Percentiles rank a stretch among this genome's conserved stretches.
phyloP scores from a whole-genome alignment of 495 filamentous ascomycete genomes.

The Penicillium egyptiacum region DNA sequence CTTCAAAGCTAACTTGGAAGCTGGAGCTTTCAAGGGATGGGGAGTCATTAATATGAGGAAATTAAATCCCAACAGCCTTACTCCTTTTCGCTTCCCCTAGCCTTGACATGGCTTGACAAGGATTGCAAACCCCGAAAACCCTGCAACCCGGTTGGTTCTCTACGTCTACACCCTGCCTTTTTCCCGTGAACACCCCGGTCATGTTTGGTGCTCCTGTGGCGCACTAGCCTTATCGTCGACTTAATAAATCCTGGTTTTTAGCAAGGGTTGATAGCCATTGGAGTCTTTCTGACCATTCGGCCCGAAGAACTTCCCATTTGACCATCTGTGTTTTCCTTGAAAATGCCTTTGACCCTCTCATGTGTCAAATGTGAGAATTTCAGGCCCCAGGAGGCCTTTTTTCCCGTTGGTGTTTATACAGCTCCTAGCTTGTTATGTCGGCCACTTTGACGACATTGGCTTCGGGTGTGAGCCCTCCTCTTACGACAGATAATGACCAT shows the following conservation, averaged over 20 bases:
- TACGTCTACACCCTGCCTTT: too few species aligned
- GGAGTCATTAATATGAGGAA: too few species aligned
- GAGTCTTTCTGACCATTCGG: neutral
- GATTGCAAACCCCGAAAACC: too few species aligned
- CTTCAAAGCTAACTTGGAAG: neutral
- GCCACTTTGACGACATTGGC: neutral
- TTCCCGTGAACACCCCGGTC: too few species aligned
- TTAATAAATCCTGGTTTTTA: neutral
- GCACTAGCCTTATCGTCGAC: neutral
- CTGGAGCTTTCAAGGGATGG: too few species aligned
- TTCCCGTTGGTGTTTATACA: too few species aligned
- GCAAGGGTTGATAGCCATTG: neutral
- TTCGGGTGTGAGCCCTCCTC: slow-evolving; percentile 21
- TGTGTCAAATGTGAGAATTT: neutral
- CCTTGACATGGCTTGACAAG: too few species aligned
- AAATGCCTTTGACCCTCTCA: neutral
- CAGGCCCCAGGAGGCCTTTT: too few species aligned
- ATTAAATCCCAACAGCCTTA: too few species aligned
- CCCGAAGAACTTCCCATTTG: neutral
- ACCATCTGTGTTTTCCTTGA: neutral
- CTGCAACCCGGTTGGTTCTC: too few species aligned
- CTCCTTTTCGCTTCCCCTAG: too few species aligned
- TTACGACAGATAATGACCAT: slow-evolving; percentile 27
- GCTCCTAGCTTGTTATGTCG: neutral
- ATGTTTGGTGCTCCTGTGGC: too few species aligned